Percentiles rank a stretch among this genome's conserved stretches.
These are phyloP conservation scores for Suillus ampliporus DNA, from an alignment of 768 basidiomycete genomes.

Conservation along the genomic window DNA sequence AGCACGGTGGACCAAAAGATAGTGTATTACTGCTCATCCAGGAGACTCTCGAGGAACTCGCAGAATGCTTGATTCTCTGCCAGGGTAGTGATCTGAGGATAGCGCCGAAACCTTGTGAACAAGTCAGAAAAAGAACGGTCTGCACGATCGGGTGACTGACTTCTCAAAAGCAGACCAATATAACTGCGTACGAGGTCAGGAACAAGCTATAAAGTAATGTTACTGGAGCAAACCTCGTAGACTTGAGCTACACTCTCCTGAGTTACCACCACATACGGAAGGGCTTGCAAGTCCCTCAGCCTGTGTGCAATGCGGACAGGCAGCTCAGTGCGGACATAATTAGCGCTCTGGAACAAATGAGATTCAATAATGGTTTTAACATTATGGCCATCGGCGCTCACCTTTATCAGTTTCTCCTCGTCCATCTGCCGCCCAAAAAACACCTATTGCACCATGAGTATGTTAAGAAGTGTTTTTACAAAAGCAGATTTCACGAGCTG, in stretches of 20 bases:
- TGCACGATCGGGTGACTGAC: slow-evolving; percentile 42
- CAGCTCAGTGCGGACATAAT: slow-evolving; percentile 88
- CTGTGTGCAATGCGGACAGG: slow-evolving; percentile 90
- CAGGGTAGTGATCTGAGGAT: slow-evolving; percentile 72
- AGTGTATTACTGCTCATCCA: slow-evolving; percentile 72
- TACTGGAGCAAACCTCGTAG: slow-evolving; percentile 67
- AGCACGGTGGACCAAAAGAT: no score
- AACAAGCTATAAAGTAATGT: background rate
- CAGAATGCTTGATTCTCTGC: slow-evolving; percentile 84
- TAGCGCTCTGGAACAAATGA: slow-evolving; percentile 66
- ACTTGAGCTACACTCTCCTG: slow-evolving; percentile 84
- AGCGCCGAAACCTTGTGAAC: slow-evolving; percentile 65
- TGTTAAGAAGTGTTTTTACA: slow-evolving; percentile 10
- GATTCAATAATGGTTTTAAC: background rate
- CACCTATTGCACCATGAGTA: slow-evolving; percentile 51
- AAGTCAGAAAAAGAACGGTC: slow-evolving; percentile 15
- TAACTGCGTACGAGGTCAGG: slow-evolving; percentile 48
- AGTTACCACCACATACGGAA: slow-evolving; percentile 87
- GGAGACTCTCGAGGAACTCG: slow-evolving; percentile 61
- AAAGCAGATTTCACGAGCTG: slow-evolving; percentile 63
- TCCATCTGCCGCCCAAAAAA: slow-evolving; percentile 88
- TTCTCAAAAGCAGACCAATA: slow-evolving; percentile 90
- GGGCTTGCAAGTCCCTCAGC: slow-evolving; percentile 81
- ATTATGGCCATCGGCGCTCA: slow-evolving; percentile 26
- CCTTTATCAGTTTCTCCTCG: slow-evolving; percentile 78